phyloP scores from a whole-genome alignment of 345 rosid species.

The Bruguiera sexangula region DNA sequence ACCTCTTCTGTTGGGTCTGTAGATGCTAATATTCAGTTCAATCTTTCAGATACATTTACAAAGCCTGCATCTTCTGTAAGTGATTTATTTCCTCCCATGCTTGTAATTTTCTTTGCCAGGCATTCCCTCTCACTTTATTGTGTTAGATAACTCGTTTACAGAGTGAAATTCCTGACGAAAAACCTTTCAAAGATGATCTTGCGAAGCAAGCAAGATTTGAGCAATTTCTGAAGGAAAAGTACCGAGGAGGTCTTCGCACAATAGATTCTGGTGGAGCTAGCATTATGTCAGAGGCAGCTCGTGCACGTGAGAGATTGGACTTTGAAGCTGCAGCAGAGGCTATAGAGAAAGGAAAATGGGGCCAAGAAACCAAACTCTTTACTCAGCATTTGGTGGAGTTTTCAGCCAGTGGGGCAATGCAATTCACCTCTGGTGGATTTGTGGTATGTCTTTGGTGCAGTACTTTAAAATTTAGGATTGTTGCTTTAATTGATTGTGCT shows the following conservation, averaged over 20 bases:
- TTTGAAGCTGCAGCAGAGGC: conserved; percentile 97
- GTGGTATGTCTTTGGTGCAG: conserved; percentile 47
- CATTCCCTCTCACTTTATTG: conserved; percentile 9
- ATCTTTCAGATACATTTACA: conserved; percentile 85
- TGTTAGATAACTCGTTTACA: conserved; percentile 19
- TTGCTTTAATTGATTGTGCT: conserved; percentile 15
- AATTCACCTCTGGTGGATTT: conserved; percentile 70
- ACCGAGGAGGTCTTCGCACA: conserved; percentile 85
- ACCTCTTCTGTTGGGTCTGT: conserved; percentile 42
- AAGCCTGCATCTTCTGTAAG: conserved; percentile 68
- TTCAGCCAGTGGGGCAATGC: conserved; percentile 54
- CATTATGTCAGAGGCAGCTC: conserved; percentile 80
- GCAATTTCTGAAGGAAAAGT: conserved; percentile 85
- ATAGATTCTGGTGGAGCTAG: conserved; percentile 45
- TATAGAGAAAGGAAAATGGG: conserved; percentile 64
- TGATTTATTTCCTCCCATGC: conserved; percentile 19
- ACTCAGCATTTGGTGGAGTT: conserved; percentile 40
- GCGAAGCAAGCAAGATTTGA: conserved; percentile 92
- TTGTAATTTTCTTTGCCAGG: neutral
- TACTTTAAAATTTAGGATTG: conserved; percentile 8
- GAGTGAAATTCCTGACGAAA: conserved; percentile 59
- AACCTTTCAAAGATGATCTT: conserved; percentile 81
- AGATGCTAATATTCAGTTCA: conserved; percentile 54
- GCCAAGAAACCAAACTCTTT: conserved; percentile 43
- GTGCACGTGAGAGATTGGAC: conserved; percentile 92